phyloP scores from a whole-genome alignment of 2,329 filamentous ascomycete species.

The Epichloe sibirici region DNA sequence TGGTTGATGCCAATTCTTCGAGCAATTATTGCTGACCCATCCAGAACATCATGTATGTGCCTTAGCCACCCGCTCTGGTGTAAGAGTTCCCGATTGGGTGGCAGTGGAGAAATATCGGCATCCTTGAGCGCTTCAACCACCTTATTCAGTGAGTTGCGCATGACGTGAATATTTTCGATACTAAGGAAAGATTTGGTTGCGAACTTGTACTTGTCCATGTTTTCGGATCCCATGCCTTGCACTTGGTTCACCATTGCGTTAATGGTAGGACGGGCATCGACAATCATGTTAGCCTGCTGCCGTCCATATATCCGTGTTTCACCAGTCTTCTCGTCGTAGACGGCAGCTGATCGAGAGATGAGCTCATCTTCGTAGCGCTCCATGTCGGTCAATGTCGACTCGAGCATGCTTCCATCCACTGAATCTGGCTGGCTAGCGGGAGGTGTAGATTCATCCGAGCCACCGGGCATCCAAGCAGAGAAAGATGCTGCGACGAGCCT shows the following conservation, averaged over 20 bases:
- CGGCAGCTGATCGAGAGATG: slow-evolving; percentile 28
- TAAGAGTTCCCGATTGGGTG: slow-evolving; percentile 70
- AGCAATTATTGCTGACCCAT: slow-evolving; percentile 74
- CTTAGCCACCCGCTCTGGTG: slow-evolving; percentile 82
- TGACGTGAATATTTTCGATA: slow-evolving; percentile 97
- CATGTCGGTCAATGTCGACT: slow-evolving; percentile 44
- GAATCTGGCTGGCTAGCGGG: slow-evolving; percentile 39
- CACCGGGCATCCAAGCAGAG: slow-evolving; percentile 27
- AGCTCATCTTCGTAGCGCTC: slow-evolving; percentile 60
- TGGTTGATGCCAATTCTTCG: slow-evolving; percentile 83
- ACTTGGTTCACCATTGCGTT: slow-evolving; percentile 94
- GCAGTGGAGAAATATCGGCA: slow-evolving; percentile 71
- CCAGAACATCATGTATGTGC: slow-evolving; percentile 73
- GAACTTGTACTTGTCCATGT: slow-evolving; percentile 94
- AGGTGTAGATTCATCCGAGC: slow-evolving; percentile 23
- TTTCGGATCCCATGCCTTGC: slow-evolving; percentile 85
- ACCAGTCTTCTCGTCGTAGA: slow-evolving; percentile 46
- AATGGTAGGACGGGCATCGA: slow-evolving; percentile 86
- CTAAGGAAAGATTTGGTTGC: slow-evolving; percentile 85
- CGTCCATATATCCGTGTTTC: slow-evolving; percentile 71
- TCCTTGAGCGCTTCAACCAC: slow-evolving; percentile 88
- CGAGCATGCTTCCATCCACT: slow-evolving; percentile 20
- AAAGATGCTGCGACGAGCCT: slow-evolving; percentile 89
- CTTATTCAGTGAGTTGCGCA: slow-evolving; percentile 80
- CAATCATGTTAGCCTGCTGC: slow-evolving; percentile 86